Evolutionary conservation across 257 asterid genomes (phyloP).

Genomic region (Mentha longifolia): DNA sequence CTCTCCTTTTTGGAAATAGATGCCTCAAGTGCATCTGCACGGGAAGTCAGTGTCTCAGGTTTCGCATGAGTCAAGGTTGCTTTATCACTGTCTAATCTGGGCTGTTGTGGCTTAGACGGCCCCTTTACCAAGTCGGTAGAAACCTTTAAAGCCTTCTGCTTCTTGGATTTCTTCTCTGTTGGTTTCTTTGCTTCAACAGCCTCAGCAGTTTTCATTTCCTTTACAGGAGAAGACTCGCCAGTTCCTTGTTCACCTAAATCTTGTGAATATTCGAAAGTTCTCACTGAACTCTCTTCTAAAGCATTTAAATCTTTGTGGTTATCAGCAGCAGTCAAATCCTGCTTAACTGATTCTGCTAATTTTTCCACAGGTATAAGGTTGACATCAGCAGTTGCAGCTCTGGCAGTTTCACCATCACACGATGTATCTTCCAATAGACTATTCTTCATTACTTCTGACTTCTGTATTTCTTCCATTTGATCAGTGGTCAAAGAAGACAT

Average conservation of each 20-base stretch:
- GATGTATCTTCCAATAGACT: constrained; percentile 37
- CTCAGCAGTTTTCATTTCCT: constrained; percentile 58
- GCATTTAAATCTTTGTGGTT: constrained; percentile 35
- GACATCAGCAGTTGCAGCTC: constrained; percentile 37
- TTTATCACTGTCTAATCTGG: constrained; percentile 51
- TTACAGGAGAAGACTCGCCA: constrained; percentile 46
- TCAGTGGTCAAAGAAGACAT: constrained; percentile 30
- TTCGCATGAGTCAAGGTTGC: constrained; percentile 39
- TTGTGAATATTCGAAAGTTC: constrained; percentile 36
- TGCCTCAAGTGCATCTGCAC: constrained; percentile 40
- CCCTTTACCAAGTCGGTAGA: constrained; percentile 51
- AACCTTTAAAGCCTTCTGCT: constrained; percentile 77
- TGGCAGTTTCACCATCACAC: constrained; percentile 40
- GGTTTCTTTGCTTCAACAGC: constrained; percentile 58
- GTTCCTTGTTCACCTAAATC: constrained; percentile 41
- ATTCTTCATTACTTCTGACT: constrained; percentile 37
- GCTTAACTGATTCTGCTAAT: constrained; percentile 40
- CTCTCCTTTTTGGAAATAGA: constrained; percentile 48
- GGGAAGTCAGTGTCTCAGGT: constrained; percentile 39
- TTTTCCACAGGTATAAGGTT: constrained; percentile 40
- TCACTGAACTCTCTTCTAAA: constrained; percentile 36
- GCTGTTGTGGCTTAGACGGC: constrained; percentile 51
- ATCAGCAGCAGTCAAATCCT: constrained; percentile 23
- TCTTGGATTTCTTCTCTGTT: constrained; percentile 81
- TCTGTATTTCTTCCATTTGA: constrained; percentile 35